Evolutionary conservation across 2,329 filamentous ascomycete genomes (phyloP).

Genomic region (Diaporthe ilicicola): DNA sequence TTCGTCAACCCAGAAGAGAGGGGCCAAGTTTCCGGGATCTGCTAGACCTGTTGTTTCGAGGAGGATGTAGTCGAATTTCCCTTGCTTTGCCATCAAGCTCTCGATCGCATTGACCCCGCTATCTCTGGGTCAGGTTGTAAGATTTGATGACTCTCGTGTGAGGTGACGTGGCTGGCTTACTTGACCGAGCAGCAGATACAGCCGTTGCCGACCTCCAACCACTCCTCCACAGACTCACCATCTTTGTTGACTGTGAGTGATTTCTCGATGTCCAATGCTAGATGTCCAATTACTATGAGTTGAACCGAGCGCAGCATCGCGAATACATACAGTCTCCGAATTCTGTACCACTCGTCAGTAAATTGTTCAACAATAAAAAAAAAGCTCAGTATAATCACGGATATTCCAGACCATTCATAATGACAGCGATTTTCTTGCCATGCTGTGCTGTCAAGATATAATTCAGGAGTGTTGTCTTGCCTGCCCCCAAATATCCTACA

Average conservation of each 20-base stretch:
- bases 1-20: constrained; percentile 97
- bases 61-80: constrained; percentile 96
- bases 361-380: constrained; percentile 22
- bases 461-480: constrained; percentile 94
- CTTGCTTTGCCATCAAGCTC: constrained; percentile 91
- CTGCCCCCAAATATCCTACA: constrained; percentile 89
- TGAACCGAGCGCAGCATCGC: constrained; percentile 31
- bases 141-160: background rate
- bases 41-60: constrained; percentile 96
- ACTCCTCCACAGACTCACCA: constrained; percentile 86
- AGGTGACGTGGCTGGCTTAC: constrained; percentile 52
- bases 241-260: constrained; percentile 90
- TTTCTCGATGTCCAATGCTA: constrained; percentile 94
- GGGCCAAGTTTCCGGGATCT: constrained; percentile 94
- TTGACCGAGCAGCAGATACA: constrained; percentile 99
- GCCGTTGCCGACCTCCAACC: constrained; percentile 95
- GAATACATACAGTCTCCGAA: constrained; percentile 78
- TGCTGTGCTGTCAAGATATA: constrained; percentile 95
- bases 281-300: constrained; percentile 14
- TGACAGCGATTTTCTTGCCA: constrained; percentile 97
- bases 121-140: constrained; percentile 64
- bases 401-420: constrained; percentile 76
- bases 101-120: constrained; percentile 94
- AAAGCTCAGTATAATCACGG: background rate
- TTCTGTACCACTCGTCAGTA: constrained; percentile 56